Conservation (phyloP, 257 asterid genomes). For the Plectranthus barbatus region DNA sequence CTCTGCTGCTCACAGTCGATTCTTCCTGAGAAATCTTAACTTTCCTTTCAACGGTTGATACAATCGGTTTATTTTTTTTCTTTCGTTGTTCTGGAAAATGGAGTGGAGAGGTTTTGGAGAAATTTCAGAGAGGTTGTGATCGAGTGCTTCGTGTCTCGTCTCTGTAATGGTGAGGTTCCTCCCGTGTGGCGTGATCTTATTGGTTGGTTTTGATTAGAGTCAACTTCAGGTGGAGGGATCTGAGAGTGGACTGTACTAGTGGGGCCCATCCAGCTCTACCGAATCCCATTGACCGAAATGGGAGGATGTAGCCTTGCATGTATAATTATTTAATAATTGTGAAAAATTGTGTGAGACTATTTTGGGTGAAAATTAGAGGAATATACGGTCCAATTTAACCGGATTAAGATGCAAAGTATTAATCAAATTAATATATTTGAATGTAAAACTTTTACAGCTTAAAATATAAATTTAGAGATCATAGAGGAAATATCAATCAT, state of each 20-base stretch:
- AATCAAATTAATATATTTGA: no score
- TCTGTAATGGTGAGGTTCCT: neutral
- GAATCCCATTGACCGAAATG: conserved; percentile 12
- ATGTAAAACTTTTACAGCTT: no score
- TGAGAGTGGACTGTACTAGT: conserved; percentile 3
- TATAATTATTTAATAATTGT: no score
- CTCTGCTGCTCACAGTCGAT: neutral
- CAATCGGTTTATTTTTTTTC: neutral
- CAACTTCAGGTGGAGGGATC: neutral
- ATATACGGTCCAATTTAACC: no score
- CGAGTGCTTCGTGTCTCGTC: neutral
- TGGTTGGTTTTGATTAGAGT: neutral
- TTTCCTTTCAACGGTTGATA: neutral
- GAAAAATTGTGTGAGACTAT: no score
- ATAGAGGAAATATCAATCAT: no score
- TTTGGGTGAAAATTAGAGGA: no score
- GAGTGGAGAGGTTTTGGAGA: conserved; percentile 15
- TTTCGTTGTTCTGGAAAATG: neutral
- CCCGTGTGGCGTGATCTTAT: conserved; percentile 1
- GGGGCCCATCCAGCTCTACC: conserved; percentile 14
- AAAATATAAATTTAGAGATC: no score
- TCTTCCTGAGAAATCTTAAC: neutral
- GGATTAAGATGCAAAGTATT: no score
- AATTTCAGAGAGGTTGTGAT: neutral
- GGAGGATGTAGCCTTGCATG: neutral